phyloP scores from a whole-genome alignment of 163 green algal genomes.

The Scenedesmus sp. region DNA sequence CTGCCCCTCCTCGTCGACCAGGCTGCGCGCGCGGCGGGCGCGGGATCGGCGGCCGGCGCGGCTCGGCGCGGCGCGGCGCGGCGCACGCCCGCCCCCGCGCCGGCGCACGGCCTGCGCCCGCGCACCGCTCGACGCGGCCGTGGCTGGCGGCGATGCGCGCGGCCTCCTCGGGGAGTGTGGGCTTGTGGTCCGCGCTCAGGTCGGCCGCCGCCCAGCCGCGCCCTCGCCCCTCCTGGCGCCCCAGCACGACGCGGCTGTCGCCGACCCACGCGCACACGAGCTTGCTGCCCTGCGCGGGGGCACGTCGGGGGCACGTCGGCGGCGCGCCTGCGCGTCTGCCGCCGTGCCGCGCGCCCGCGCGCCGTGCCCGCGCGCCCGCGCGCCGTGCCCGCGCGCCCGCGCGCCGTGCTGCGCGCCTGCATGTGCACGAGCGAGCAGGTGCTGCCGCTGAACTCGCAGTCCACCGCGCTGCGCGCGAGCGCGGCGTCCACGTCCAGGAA shows the following conservation, averaged over 20 bases:
- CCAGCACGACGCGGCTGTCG: slow-evolving; percentile 89
- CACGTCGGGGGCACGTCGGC: background rate
- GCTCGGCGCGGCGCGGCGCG: too few relatives aligned
- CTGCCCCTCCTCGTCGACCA: slow-evolving; percentile 81
- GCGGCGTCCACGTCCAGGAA: slow-evolving; percentile 79
- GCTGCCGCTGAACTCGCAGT: slow-evolving; percentile 83
- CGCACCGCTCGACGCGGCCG: slow-evolving; percentile 84
- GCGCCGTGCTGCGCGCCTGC: too few relatives aligned
- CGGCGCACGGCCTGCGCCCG: background rate
- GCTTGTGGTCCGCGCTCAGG: slow-evolving; percentile 94
- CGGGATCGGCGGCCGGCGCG: background rate
- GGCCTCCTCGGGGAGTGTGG: slow-evolving; percentile 76
- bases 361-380: too few relatives aligned
- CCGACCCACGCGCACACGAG: slow-evolving; percentile 89
- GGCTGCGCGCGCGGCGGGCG: too few relatives aligned
- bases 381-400: background rate
- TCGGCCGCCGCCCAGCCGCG: slow-evolving; percentile 59
- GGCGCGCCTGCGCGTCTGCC: too few relatives aligned
- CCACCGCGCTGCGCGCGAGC: slow-evolving; percentile 61
- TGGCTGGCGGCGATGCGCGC: slow-evolving; percentile 78
- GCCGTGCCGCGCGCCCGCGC: too few relatives aligned
- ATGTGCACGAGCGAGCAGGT: slow-evolving; percentile 77
- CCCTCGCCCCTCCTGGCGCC: slow-evolving; percentile 43
- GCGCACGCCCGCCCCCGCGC: background rate
- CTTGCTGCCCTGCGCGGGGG: slow-evolving; percentile 57